Percentiles rank a stretch among this genome's conserved stretches.
Evolutionary conservation across 163 green algal genomes (phyloP).

Genomic region (Scenedesmus sp.): DNA sequence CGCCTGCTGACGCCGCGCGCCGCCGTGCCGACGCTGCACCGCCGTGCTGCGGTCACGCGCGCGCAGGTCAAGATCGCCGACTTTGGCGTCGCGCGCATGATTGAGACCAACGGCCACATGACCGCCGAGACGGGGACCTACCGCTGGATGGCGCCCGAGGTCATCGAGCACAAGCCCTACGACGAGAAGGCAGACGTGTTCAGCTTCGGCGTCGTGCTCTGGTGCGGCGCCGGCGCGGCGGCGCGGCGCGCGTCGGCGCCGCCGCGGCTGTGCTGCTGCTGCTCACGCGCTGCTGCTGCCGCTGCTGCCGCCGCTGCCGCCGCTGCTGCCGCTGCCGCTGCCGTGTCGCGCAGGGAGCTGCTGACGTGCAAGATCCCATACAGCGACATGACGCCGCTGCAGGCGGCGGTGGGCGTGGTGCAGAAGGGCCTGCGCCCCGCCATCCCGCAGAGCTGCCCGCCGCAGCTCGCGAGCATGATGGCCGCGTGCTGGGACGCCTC

Average conservation of each 20-base stretch:
- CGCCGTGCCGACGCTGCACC: neutral
- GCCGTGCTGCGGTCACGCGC: no score
- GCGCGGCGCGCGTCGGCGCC: constrained; percentile 93
- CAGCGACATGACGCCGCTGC: constrained; percentile 79
- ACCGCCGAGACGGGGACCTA: constrained; percentile 99
- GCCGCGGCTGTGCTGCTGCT: constrained; percentile 98
- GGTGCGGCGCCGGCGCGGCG: constrained; percentile 72
- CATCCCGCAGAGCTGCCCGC: constrained; percentile 79
- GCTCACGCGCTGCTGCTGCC: constrained; percentile 74
- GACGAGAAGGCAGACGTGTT: constrained; percentile 89
- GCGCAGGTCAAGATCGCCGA: constrained; percentile 93
- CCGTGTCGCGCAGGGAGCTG: neutral
- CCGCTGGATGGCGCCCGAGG: constrained; percentile 99
- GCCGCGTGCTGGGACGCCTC: constrained; percentile 80
- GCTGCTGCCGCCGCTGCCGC: neutral
- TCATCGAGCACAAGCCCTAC: constrained; percentile 98
- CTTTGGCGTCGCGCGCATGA: constrained; percentile 96
- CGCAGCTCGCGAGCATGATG: constrained; percentile 82
- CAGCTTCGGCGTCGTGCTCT: constrained; percentile 94
- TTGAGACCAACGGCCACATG: constrained; percentile 91
- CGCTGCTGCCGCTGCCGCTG: neutral
- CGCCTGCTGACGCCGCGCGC: neutral
- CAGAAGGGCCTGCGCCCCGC: constrained; percentile 91
- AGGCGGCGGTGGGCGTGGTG: constrained; percentile 98
- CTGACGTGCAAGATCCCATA: constrained; percentile 71